Evolutionary conservation across 208 protist genomes (phyloP).

Genomic region (Acanthamoeba triangularis): DNA sequence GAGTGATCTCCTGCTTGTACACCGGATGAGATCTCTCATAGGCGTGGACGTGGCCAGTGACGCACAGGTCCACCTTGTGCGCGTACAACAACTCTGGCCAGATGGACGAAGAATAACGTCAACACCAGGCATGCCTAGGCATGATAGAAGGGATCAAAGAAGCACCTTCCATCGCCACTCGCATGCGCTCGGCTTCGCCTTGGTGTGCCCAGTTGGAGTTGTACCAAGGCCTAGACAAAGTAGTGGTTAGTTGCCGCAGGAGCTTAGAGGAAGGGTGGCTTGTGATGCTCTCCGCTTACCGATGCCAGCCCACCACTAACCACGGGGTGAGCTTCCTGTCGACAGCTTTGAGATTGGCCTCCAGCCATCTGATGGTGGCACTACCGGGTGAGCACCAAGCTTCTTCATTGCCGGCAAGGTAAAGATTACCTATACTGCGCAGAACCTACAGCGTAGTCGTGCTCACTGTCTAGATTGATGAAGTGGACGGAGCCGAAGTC

Average conservation of each 20-base stretch:
- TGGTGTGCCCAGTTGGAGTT: conserved; percentile 47
- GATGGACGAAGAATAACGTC: not conserved
- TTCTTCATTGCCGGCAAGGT: too few relatives aligned
- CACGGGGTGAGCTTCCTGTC: not conserved
- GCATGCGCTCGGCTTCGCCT: not conserved
- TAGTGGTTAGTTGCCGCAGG: too few relatives aligned
- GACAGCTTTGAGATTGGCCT: not conserved
- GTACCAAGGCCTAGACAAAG: conserved; percentile 35
- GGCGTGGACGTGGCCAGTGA: not conserved
- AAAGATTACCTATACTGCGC: not conserved
- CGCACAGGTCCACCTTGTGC: conserved; percentile 34
- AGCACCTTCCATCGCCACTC: not conserved
- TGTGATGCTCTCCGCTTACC: too few relatives aligned
- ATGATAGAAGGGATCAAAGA: not conserved
- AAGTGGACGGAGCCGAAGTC: conserved; percentile 56
- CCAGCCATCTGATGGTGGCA: conserved; percentile 1
- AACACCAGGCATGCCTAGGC: not conserved
- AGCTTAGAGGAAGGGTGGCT: too few relatives aligned
- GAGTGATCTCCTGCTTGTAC: not conserved
- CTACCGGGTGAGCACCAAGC: not conserved
- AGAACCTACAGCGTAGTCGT: not conserved
- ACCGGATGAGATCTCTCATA: not conserved
- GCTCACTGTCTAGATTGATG: conserved; percentile 25
- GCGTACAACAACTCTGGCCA: not conserved
- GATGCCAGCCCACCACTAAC: not conserved